Evolutionary conservation across 345 rosid genomes (phyloP), one percentile per base, ranked within the genome.

Genomic region (Aurinia saxatilis): DNA sequence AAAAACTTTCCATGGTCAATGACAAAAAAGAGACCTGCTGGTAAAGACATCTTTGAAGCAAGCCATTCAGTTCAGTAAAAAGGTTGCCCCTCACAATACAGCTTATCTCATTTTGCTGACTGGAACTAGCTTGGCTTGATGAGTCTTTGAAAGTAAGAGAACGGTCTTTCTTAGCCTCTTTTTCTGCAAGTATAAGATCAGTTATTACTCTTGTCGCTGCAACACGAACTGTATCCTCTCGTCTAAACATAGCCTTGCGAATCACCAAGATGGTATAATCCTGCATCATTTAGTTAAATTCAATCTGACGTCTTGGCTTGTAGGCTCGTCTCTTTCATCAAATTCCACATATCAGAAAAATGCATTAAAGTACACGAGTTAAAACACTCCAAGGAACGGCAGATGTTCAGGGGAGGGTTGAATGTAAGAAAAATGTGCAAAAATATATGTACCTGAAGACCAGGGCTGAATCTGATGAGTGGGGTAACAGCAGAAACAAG

Each of bases 121-220:
- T 90, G 80, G 83, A 61, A 67, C 97, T 84, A 65, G 97, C 87
- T 81, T 90, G 91, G 81, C 97, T 90, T 68, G 88, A 80, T 23
- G 97, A 83, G 68, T 90, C 95, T 79, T 83, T 88, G 68, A 78
- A 70, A 65, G 79, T 68, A 74, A 84, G 68, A 30, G 58, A 68
- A 63, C 76, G 65, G 62, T 74, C 76, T 62, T 46, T 71, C 67
- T 71, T 80, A 66, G 83, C 68, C 62, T 83, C 80, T 70, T 84
- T 84, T 66, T 90, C 95, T 37, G 81, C 81, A 68, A 86, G 68
- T 68, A 86, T 79, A 58, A 86, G 85, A 70, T 80, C 79, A 53
- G 74, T 56, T 57, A 83, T 68, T 36, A 84, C 78, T 64, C 77
- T 79, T 10, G 85, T 77, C 52, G 95, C 95, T 12, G 95, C 86